Evolutionary conservation across 257 asterid species (phyloP).

Genomic region (Capsicum chinense): DNA sequence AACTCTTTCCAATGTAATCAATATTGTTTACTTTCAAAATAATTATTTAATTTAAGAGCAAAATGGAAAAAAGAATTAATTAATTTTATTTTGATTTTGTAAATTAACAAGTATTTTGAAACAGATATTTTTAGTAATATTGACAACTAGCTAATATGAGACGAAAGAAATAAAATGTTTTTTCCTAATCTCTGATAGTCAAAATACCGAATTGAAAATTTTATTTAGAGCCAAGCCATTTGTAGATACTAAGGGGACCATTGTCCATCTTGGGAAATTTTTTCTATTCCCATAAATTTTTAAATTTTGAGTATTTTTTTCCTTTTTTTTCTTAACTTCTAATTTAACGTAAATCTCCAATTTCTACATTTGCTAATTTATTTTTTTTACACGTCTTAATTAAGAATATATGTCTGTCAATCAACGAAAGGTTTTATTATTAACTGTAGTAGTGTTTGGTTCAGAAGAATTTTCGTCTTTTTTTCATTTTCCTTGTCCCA

Average conservation of each 20-base stretch:
- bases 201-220: constrained; percentile 20
- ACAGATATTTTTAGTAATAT: neutral
- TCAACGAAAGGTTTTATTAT: neutral
- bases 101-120: neutral
- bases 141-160: neutral
- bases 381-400: neutral
- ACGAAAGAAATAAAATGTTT: neutral
- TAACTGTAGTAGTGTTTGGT: neutral
- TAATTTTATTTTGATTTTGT: neutral
- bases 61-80: no score
- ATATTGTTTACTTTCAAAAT: no score
- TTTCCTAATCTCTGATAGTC: neutral
- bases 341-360: neutral
- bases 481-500: neutral
- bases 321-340: neutral
- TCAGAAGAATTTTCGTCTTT: neutral
- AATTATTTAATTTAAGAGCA: no score
- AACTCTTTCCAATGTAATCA: no score
- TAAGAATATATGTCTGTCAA: neutral
- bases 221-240: neutral
- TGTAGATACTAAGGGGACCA: constrained; percentile 8
- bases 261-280: neutral
- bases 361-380: constrained; percentile 4
- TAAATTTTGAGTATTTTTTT: neutral
- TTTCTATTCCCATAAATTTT: neutral